Evolutionary conservation across 1,284 basidiomycete genomes (phyloP).

Genomic region (Golubevia pallescens): DNA sequence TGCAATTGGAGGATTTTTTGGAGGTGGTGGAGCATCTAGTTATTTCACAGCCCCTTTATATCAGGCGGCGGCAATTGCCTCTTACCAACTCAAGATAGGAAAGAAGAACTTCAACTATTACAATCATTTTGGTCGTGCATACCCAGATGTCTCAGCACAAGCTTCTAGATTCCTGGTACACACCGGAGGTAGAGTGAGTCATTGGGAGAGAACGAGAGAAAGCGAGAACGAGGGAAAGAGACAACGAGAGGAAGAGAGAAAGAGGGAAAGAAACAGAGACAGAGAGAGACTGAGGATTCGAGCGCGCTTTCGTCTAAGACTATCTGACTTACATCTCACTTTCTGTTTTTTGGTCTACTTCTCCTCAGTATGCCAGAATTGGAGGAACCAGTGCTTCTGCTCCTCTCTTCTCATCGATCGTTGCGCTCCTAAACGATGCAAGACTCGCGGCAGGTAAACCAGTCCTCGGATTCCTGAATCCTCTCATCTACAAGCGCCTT

Average conservation of each 20-base stretch:
- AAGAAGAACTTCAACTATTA: constrained; percentile 30
- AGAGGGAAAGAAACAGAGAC: constrained; percentile 6
- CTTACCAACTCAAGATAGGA: constrained; percentile 32
- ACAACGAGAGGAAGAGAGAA: constrained; percentile 3
- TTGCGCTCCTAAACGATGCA: constrained; percentile 71
- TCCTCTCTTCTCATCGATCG: constrained; percentile 69
- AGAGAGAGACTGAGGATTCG: neutral
- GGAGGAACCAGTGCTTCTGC: constrained; percentile 70
- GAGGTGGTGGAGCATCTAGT: constrained; percentile 51
- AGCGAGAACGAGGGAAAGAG: too few relatives aligned
- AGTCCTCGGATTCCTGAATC: constrained; percentile 69
- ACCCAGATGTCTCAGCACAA: constrained; percentile 54
- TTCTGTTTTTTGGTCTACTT: neutral
- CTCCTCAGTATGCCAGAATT: neutral
- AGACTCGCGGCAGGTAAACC: constrained; percentile 67
- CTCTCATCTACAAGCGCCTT: constrained; percentile 66
- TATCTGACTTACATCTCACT: too few relatives aligned
- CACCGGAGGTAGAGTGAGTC: constrained; percentile 10
- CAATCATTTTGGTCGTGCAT: constrained; percentile 45
- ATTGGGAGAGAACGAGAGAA: too few relatives aligned
- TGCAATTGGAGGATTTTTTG: constrained; percentile 34
- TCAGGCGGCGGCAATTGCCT: constrained; percentile 23
- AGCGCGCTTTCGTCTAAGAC: too few relatives aligned
- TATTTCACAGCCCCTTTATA: constrained; percentile 33
- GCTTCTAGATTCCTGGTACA: constrained; percentile 36